Evolutionary conservation across 495 filamentous ascomycete genomes (phyloP), one percentile per base, ranked within the genome.

Genomic region (Sordaria brevicollis): DNA sequence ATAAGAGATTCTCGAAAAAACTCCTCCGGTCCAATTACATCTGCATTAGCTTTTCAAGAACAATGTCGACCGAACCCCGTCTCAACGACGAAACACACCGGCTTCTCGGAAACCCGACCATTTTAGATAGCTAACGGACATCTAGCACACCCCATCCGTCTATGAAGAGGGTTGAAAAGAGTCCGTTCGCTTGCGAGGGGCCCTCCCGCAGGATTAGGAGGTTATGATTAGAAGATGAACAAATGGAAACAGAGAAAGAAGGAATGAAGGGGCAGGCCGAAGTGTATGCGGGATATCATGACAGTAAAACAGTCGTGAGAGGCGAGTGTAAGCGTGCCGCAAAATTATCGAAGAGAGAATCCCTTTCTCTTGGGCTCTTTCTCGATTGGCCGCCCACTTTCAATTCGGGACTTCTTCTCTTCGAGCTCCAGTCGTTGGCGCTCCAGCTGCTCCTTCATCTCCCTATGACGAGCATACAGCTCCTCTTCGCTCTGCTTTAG

Each of bases 361-460:
- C 95, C 95, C 91, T 98, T 98, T 83, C 92, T 87, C 85, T 89
- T 91, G 83, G 92, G 91, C 86, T 97, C 94, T 85, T 97, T 93
- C 85, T 98, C 95, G 85, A 98, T 82, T 69, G 96, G 96, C 75
- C 94, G 85, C 76, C 95, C 95, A 76, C 87, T 96, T 82, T 99
- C 95, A 83, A 99, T 83, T 72, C 95, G 88, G 67, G 85, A 74
- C 84, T 97, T 99, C 90, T 99, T 99, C 79, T 99, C 95, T 77
- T 99, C 95, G 75, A 99, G 87, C 80, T 99, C 95, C 79, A 86
- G 78, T 78, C 93, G 90, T 84, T 98, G 96, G 71, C 93, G 87
- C 76, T 99, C 96, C 70, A 99, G 88, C 82, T 98, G 94, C 74
- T 99, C 95, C 86, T 98, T 99, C 95, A 99, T 99, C 86, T 99